Percentiles rank a stretch among this genome's conserved stretches.
Conservation (phyloP, 768 basidiomycete species). For the Leucocoprinus leucothites region DNA sequence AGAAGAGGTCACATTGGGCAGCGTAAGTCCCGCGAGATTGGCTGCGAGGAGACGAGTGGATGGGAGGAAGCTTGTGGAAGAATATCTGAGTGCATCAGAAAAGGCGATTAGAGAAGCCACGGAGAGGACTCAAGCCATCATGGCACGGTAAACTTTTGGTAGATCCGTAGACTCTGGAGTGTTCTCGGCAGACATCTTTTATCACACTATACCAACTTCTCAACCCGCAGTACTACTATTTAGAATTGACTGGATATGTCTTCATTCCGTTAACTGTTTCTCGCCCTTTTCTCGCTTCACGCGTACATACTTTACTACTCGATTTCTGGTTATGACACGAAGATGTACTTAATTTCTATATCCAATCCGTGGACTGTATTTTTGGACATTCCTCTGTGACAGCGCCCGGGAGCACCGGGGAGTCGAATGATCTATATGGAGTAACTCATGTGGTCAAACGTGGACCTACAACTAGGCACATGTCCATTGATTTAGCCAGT, state of each 20-base stretch:
- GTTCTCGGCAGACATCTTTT: background rate
- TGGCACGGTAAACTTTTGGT: slow-evolving; percentile 53
- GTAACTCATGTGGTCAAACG: background rate
- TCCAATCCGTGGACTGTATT: background rate
- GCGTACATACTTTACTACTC: slow-evolving; percentile 7
- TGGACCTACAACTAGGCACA: too few species aligned
- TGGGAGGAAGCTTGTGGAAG: slow-evolving; percentile 70
- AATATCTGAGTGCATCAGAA: slow-evolving; percentile 76
- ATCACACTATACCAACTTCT: background rate
- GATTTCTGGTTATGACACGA: slow-evolving; percentile 3
- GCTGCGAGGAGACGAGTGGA: slow-evolving; percentile 47
- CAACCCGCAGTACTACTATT: background rate
- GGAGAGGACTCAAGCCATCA: slow-evolving; percentile 75
- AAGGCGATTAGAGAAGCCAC: slow-evolving; percentile 69
- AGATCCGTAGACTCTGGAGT: background rate
- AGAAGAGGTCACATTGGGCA: slow-evolving; percentile 19
- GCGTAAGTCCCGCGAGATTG: slow-evolving; percentile 27
- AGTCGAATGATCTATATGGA: background rate
- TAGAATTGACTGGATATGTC: background rate
- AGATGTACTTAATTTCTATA: slow-evolving; percentile 1
- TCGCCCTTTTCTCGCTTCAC: background rate
- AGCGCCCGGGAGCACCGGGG: background rate
- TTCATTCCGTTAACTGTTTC: background rate
- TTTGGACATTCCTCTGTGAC: background rate
- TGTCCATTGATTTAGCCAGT: too few species aligned